Conservation (phyloP, 192 early-diverging fungal genomes). For the Physocladia obscura region DNA sequence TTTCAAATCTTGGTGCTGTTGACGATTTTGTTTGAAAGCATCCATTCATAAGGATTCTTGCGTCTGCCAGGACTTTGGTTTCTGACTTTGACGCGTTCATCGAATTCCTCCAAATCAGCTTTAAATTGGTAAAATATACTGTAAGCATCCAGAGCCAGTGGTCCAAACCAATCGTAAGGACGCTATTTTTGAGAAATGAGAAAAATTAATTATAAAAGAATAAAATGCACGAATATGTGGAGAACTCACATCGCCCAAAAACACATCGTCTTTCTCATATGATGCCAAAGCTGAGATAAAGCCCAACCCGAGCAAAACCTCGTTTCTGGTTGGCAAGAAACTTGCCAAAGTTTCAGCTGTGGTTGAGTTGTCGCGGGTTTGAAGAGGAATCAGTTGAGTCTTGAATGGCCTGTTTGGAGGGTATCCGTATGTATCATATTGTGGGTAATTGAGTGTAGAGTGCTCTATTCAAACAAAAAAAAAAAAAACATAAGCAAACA, state of each 20-base stretch:
- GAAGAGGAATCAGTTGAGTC: neutral
- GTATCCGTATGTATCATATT: slow-evolving; percentile 2
- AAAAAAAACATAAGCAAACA: neutral
- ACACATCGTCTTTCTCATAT: neutral
- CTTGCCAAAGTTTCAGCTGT: neutral
- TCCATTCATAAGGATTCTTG: slow-evolving; percentile 13
- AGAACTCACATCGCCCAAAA: neutral
- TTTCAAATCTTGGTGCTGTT: slow-evolving; percentile 1
- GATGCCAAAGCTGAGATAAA: neutral
- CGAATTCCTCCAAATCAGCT: neutral
- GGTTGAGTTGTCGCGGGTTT: neutral
- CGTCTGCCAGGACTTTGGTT: neutral
- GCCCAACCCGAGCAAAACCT: neutral
- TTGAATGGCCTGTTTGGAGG: neutral
- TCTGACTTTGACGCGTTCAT: neutral
- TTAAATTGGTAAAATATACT: neutral
- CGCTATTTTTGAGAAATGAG: neutral
- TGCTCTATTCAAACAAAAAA: neutral
- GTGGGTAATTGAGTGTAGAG: slow-evolving; percentile 9
- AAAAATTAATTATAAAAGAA: neutral
- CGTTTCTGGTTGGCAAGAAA: neutral
- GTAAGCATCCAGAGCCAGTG: neutral
- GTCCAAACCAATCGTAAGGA: neutral
- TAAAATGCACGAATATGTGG: neutral
- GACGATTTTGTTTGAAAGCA: neutral